A percentile compares a stretch with the other conserved stretches of the same genome.
These are phyloP conservation scores for Aspergillus ostianus DNA, from an alignment of 495 filamentous ascomycete genomes.

Conservation along the genomic window DNA sequence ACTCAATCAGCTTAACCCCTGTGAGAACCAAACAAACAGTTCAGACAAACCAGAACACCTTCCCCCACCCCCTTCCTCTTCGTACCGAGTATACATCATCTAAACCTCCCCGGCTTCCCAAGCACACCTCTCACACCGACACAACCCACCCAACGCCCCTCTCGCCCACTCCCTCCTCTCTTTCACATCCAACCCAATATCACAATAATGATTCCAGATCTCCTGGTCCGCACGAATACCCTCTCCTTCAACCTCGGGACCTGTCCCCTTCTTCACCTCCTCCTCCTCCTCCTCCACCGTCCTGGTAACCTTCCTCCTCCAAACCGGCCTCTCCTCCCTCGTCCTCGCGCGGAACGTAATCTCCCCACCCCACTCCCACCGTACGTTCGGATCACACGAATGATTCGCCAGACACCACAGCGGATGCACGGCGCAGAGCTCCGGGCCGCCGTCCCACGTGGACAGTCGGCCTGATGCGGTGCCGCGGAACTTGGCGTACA, in stretches of 20 bases:
- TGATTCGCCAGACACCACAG: conserved; percentile 86
- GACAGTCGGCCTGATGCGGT: conserved; percentile 82
- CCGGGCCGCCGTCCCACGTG: conserved; percentile 68
- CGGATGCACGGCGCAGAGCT: conserved; percentile 75
- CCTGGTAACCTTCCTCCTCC: conserved; percentile 41
- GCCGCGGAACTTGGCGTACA: conserved; percentile 90
- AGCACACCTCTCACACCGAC: conserved; percentile 76
- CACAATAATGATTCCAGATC: conserved; percentile 91
- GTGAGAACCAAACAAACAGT: too few species aligned
- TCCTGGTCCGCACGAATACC: conserved; percentile 78
- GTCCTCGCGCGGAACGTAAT: conserved; percentile 64
- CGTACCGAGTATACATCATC: background rate
- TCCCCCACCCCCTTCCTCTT: too few species aligned
- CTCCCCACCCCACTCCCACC: conserved; percentile 88
- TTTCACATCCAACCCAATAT: conserved; percentile 72
- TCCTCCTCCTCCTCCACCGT: conserved; percentile 9
- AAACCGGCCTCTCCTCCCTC: conserved; percentile 44
- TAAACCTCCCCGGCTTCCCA: conserved; percentile 45
- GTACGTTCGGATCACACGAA: conserved; percentile 88
- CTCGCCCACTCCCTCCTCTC: conserved; percentile 84
- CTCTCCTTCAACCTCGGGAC: conserved; percentile 13
- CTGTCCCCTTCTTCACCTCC: background rate
- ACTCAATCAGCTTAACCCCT: too few species aligned
- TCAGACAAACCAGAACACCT: too few species aligned
- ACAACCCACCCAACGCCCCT: conserved; percentile 80